These are phyloP conservation scores for Isoetes taiwanensis DNA, from an alignment of 75 land plant genomes.

Conservation along the genomic window DNA sequence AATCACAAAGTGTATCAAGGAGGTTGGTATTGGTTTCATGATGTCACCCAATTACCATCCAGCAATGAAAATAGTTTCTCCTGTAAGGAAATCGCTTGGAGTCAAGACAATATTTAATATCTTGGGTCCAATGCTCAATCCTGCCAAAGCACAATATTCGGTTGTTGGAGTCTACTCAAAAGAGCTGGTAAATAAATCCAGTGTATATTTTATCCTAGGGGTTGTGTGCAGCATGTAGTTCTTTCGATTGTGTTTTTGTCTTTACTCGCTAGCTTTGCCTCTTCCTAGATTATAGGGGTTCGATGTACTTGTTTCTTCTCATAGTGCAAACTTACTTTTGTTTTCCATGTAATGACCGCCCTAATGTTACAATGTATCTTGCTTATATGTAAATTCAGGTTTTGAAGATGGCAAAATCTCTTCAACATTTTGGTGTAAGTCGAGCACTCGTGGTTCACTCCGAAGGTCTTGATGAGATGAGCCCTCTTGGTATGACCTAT, in stretches of 20 bases:
- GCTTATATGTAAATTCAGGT: conserved; percentile 32
- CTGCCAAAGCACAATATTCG: conserved; percentile 73
- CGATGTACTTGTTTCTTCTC: background rate
- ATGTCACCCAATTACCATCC: conserved; percentile 87
- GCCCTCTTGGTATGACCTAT: conserved; percentile 65
- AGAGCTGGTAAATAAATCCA: conserved; percentile 62
- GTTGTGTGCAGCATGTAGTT: conserved; percentile 14
- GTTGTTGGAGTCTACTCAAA: conserved; percentile 86
- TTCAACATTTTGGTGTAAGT: conserved; percentile 82
- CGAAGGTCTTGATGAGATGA: conserved; percentile 91
- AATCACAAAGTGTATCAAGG: conserved; percentile 54
- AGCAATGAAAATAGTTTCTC: conserved; percentile 78
- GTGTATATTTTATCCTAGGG: too few species aligned
- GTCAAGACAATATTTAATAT: conserved; percentile 87
- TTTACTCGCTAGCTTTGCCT: background rate
- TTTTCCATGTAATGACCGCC: conserved; percentile 6
- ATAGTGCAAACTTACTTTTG: background rate
- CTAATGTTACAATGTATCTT: background rate
- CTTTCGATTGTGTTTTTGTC: background rate
- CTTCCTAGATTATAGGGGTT: background rate
- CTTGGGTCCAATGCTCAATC: conserved; percentile 93
- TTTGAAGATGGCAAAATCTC: conserved; percentile 70
- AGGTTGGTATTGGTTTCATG: conserved; percentile 89
- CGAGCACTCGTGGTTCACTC: conserved; percentile 93
- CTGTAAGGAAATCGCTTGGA: conserved; percentile 81